phyloP scores from a whole-genome alignment of 352 stramenopile species.

The Globisporangium nunn region DNA sequence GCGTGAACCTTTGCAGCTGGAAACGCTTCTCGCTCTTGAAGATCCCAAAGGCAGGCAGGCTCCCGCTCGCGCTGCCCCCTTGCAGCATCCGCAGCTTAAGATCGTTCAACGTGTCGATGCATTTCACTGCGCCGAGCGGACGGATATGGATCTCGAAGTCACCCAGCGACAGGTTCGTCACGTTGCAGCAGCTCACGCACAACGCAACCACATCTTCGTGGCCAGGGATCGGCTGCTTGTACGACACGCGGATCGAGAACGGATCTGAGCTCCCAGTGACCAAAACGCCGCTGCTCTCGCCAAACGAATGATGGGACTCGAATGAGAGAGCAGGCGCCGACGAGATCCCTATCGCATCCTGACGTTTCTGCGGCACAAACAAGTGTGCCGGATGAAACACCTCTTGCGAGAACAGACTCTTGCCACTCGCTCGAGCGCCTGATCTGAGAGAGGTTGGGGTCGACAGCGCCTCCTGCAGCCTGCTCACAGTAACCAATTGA shows the following conservation, averaged over 20 bases:
- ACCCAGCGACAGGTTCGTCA: constrained; percentile 46
- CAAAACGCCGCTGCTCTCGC: constrained; percentile 11
- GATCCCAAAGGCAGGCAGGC: constrained; percentile 42
- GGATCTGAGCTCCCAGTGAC: constrained; percentile 60
- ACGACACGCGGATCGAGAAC: constrained; percentile 46
- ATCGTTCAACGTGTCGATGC: constrained; percentile 46
- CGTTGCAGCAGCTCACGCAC: constrained; percentile 54
- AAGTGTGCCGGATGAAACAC: constrained; percentile 32
- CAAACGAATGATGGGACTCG: not conserved
- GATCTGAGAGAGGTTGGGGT: not conserved
- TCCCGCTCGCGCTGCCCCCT: constrained; percentile 27
- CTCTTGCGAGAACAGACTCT: constrained; percentile 21
- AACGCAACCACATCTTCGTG: constrained; percentile 48
- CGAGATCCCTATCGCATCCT: not conserved
- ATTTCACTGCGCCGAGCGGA: constrained; percentile 35
- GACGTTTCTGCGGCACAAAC: constrained; percentile 22
- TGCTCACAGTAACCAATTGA: not conserved
- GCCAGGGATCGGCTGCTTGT: constrained; percentile 32
- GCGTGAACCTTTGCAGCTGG: constrained; percentile 51
- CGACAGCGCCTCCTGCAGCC: constrained; percentile 7
- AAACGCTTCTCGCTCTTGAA: constrained; percentile 68
- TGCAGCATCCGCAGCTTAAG: constrained; percentile 46
- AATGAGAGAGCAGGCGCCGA: not conserved
- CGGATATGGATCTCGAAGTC: constrained; percentile 66
- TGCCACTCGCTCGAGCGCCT: not conserved